Evolutionary conservation across 2,329 filamentous ascomycete genomes (phyloP).

Genomic region (Tolypocladium nubicola): DNA sequence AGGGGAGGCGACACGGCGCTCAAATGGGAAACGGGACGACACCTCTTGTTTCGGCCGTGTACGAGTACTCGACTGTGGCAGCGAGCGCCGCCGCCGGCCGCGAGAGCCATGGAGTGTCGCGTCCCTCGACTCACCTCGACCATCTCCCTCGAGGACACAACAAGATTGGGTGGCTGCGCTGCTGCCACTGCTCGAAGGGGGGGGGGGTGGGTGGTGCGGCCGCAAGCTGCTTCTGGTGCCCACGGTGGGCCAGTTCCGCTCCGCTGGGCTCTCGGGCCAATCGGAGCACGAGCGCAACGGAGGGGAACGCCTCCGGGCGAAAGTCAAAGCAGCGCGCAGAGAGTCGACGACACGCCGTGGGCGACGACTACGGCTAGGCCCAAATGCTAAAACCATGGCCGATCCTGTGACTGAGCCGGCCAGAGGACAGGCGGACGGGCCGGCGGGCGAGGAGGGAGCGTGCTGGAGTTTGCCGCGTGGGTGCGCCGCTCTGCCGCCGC

Average conservation of each 20-base stretch:
- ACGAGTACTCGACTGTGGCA: too few species aligned
- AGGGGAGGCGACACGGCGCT: not conserved
- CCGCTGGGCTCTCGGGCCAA: slow-evolving; percentile 3
- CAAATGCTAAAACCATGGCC: not conserved
- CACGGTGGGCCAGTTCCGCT: not conserved
- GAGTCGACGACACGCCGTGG: not conserved
- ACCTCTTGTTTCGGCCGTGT: not conserved
- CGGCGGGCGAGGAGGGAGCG: not conserved
- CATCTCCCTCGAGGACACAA: not conserved
- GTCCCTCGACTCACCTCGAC: not conserved
- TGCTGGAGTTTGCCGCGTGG: not conserved
- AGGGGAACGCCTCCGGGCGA: slow-evolving; percentile 2
- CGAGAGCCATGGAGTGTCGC: not conserved
- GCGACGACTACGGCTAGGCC: not conserved
- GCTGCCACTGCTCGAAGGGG: not conserved
- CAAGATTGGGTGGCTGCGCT: not conserved
- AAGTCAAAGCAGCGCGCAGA: slow-evolving; percentile 2
- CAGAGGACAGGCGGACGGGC: not conserved
- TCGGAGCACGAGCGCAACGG: slow-evolving; percentile 9
- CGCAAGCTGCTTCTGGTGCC: not conserved
- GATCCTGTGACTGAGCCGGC: not conserved
- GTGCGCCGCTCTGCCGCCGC: too few species aligned
- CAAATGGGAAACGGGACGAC: not conserved
- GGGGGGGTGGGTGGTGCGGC: not conserved
- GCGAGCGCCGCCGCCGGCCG: not conserved